Conservation (phyloP, 495 filamentous ascomycete genomes). For the Neurospora cerealis region DNA sequence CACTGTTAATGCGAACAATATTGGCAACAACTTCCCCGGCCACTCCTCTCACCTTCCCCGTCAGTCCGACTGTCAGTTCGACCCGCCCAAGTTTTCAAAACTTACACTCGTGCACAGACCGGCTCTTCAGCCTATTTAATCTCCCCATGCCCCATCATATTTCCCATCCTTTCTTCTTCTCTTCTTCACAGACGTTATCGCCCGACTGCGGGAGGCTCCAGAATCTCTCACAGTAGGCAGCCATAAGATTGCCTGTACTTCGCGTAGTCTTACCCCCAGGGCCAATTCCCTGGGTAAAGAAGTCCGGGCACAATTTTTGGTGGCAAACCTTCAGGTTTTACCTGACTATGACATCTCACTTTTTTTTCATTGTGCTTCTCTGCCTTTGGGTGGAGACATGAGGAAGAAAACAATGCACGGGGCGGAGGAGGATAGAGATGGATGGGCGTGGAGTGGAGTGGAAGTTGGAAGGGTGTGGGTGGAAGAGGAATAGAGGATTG, state of each 20-base stretch:
- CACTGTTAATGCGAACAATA: not conserved
- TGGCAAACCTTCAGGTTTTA: not conserved
- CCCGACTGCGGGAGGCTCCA: not conserved
- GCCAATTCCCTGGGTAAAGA: not conserved
- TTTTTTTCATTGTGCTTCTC: not conserved
- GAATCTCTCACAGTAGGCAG: not conserved
- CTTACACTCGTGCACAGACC: not conserved
- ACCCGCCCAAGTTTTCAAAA: not conserved
- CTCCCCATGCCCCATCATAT: not conserved
- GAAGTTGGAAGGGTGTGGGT: no score
- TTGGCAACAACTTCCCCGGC: not conserved
- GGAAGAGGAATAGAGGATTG: no score
- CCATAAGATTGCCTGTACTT: not conserved
- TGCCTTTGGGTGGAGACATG: not conserved
- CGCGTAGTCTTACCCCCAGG: not conserved
- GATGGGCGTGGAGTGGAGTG: no score
- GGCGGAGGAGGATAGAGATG: no score
- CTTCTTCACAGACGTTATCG: not conserved
- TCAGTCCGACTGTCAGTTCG: not conserved
- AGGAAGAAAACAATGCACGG: not conserved
- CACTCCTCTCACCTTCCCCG: not conserved
- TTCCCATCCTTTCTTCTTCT: not conserved
- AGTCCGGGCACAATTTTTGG: not conserved
- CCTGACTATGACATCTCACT: not conserved
- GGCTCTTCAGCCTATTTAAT: not conserved